phyloP scores from a whole-genome alignment of 192 early-diverging fungal species.

The Tieghemiomyces parasiticus region DNA sequence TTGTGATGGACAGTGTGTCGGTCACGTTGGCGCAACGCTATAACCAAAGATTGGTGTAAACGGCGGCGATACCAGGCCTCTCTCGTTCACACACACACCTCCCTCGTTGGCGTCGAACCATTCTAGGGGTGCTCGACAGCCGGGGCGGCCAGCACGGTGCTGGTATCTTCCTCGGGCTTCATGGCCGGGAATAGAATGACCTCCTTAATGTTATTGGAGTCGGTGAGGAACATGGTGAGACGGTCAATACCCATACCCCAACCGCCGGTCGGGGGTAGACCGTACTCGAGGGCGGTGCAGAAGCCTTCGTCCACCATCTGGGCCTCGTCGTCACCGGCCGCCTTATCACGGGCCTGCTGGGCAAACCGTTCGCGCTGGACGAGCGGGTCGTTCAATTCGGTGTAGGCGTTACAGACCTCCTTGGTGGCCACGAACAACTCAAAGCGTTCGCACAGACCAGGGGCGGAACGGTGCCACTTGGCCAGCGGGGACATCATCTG shows the following conservation, averaged over 20 bases:
- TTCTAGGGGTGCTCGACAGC: conserved; percentile 2
- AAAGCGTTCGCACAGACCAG: conserved; percentile 94
- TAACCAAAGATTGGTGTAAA: no score
- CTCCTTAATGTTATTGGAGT: conserved; percentile 97
- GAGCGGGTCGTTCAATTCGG: conserved; percentile 99
- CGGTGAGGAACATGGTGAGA: conserved; percentile 96
- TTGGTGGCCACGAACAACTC: conserved; percentile 98
- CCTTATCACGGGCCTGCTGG: conserved; percentile 96
- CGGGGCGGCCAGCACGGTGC: conserved; percentile 9
- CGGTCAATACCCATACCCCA: conserved; percentile 95
- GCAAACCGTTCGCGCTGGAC: conserved; percentile 97
- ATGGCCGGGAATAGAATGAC: conserved; percentile 59
- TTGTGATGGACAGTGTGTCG: no score
- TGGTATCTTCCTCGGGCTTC: conserved; percentile 46
- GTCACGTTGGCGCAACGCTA: no score
- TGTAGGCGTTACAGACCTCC: conserved; percentile 98
- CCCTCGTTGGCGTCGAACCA: no score
- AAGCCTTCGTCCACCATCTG: conserved; percentile 97
- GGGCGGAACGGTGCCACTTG: conserved; percentile 81
- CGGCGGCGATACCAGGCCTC: no score
- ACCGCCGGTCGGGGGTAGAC: conserved; percentile 88
- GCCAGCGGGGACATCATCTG: conserved; percentile 98
- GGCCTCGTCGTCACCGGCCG: conserved; percentile 95
- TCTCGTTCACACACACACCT: no score
- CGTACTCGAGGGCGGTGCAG: conserved; percentile 92